Conservation (phyloP, 2,329 filamentous ascomycete genomes). For the Alternaria gansuensis region DNA sequence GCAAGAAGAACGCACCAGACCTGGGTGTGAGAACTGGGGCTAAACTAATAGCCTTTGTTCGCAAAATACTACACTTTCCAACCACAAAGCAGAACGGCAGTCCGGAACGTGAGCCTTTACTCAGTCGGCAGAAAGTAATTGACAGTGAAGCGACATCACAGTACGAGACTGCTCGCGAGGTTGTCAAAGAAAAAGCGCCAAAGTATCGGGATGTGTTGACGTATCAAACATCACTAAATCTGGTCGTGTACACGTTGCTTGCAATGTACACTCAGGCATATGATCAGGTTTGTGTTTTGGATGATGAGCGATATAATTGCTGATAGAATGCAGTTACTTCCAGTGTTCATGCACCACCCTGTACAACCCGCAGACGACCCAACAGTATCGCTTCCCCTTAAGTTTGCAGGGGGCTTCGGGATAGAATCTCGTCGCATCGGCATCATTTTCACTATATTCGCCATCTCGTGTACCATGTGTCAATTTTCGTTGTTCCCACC, state of each 20-base stretch:
- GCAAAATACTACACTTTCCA: constrained; percentile 30
- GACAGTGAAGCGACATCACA: constrained; percentile 28
- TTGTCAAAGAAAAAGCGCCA: constrained; percentile 35
- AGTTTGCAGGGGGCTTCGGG: constrained; percentile 85
- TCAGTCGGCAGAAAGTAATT: constrained; percentile 34
- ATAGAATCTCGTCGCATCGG: constrained; percentile 78
- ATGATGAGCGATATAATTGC: background rate
- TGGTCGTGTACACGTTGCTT: constrained; percentile 80
- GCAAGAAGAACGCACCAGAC: constrained; percentile 73
- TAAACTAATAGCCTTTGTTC: constrained; percentile 60
- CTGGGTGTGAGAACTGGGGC: constrained; percentile 79
- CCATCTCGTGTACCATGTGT: constrained; percentile 77
- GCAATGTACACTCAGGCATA: constrained; percentile 84
- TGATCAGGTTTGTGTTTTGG: constrained; percentile 66
- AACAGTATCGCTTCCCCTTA: constrained; percentile 73
- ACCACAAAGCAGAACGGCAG: constrained; percentile 18
- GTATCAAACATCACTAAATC: constrained; percentile 75
- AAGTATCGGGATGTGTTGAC: constrained; percentile 73
- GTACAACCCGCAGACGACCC: constrained; percentile 62
- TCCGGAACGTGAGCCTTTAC: constrained; percentile 44
- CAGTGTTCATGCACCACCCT: constrained; percentile 86
- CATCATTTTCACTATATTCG: constrained; percentile 84
- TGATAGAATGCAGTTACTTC: constrained; percentile 64
- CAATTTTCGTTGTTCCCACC: constrained; percentile 89
- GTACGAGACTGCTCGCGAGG: constrained; percentile 6